Percentiles rank a stretch among this genome's conserved stretches.
Evolutionary conservation across 2,329 filamentous ascomycete species (phyloP).

Genomic region (Xylariaceae sp.): DNA sequence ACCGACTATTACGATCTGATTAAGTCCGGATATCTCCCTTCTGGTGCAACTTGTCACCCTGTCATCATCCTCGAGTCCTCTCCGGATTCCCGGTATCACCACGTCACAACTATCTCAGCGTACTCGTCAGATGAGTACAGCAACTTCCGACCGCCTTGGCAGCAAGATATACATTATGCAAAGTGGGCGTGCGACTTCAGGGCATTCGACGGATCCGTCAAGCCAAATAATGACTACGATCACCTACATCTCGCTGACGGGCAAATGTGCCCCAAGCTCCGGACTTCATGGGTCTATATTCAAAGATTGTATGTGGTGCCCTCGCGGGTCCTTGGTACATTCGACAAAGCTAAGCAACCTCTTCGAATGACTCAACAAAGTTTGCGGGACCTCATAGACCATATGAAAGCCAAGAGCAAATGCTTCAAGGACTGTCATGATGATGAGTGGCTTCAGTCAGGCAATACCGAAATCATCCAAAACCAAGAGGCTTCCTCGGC

Average conservation of each 20-base stretch:
- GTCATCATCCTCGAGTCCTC: constrained; percentile 25
- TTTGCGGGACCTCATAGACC: constrained; percentile 4
- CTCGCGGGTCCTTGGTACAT: constrained; percentile 13
- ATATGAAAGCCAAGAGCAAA: constrained; percentile 1
- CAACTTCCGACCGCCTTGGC: constrained; percentile 27
- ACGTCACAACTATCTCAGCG: constrained; percentile 30
- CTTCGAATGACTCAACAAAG: constrained; percentile 7
- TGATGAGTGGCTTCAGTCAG: too few species aligned
- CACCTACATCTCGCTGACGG: constrained; percentile 22
- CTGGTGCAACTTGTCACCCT: neutral
- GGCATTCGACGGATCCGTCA: constrained; percentile 26
- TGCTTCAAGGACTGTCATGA: neutral
- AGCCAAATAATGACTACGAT: constrained; percentile 3
- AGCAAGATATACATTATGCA: constrained; percentile 15
- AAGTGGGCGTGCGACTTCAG: constrained; percentile 26
- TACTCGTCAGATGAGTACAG: constrained; percentile 22
- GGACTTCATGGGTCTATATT: constrained; percentile 23
- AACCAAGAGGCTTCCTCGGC: too few species aligned
- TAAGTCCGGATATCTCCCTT: neutral
- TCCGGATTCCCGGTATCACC: constrained; percentile 10
- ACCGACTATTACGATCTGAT: neutral
- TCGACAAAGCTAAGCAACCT: neutral
- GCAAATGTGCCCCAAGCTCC: constrained; percentile 18
- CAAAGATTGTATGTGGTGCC: constrained; percentile 16
- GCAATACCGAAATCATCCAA: too few species aligned